phyloP scores from a whole-genome alignment of 2,329 filamentous ascomycete genomes.

The Penicillium sp. region DNA sequence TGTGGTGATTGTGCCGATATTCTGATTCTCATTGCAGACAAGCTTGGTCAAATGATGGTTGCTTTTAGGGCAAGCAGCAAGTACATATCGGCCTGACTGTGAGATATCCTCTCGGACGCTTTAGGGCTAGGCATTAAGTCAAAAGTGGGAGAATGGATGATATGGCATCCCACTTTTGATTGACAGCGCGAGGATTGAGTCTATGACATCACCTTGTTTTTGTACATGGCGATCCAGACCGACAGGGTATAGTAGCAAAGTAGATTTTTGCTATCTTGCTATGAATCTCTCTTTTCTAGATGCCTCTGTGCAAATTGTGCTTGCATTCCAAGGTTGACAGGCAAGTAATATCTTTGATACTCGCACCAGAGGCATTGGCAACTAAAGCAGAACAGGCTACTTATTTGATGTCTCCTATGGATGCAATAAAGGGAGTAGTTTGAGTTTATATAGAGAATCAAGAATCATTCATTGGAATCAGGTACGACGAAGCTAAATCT shows the following conservation, averaged over 20 bases:
- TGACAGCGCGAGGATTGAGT: background rate
- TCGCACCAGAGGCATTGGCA: too few relatives aligned
- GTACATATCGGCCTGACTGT: background rate
- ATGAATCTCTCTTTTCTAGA: too few relatives aligned
- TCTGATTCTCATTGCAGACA: background rate
- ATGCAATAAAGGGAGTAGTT: too few relatives aligned
- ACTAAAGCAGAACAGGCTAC: too few relatives aligned
- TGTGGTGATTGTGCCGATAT: background rate
- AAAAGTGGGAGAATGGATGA: background rate
- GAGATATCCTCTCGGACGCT: background rate
- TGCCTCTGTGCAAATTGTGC: too few relatives aligned
- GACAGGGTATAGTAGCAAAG: too few relatives aligned
- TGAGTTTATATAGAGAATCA: too few relatives aligned
- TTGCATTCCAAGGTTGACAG: too few relatives aligned
- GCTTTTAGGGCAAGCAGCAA: background rate
- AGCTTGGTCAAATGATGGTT: conserved; percentile 5
- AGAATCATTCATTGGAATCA: background rate
- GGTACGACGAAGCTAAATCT: background rate
- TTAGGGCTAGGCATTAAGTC: background rate
- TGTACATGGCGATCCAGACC: background rate
- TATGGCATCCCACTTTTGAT: conserved; percentile 3
- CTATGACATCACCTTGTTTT: background rate
- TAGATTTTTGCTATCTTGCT: too few relatives aligned
- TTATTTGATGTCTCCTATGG: too few relatives aligned
- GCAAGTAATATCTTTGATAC: too few relatives aligned